Evolutionary conservation across 2,329 filamentous ascomycete species (phyloP).

Genomic region (Helminthosporium solani): DNA sequence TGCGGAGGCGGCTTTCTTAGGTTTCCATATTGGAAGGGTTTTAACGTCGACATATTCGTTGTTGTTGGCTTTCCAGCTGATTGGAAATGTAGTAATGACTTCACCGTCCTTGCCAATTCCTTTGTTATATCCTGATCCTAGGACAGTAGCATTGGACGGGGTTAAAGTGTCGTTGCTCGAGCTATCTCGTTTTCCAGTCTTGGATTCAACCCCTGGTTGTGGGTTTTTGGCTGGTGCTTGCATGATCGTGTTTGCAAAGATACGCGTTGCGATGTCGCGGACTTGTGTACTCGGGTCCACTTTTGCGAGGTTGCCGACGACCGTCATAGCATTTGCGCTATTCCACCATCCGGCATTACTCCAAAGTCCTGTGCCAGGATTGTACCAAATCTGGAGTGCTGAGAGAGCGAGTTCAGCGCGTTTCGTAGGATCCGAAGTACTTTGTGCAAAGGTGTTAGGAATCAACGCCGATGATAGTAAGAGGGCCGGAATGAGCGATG

Average conservation of each 20-base stretch:
- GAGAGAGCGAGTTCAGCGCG: constrained; percentile 39
- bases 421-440: constrained; percentile 20
- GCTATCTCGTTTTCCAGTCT: constrained; percentile 7
- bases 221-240: constrained; percentile 36
- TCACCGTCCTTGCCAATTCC: constrained; percentile 16
- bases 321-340: constrained; percentile 65
- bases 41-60: constrained; percentile 13
- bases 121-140: constrained; percentile 25
- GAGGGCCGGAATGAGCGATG: constrained; percentile 12
- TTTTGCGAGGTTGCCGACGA: constrained; percentile 56
- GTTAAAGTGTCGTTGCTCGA: constrained; percentile 9
- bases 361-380: constrained; percentile 62
- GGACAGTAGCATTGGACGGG: constrained; percentile 8
- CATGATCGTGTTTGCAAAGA: constrained; percentile 49
- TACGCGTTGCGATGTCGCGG: constrained; percentile 36
- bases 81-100: constrained; percentile 20
- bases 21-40: constrained; percentile 8
- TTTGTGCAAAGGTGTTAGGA: constrained; percentile 26
- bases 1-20: constrained; percentile 9
- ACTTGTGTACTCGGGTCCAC: constrained; percentile 32
- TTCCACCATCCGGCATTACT: constrained; percentile 72
- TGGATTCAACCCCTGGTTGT: constrained; percentile 26
- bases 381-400: constrained; percentile 63
- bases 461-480: constrained; percentile 15
- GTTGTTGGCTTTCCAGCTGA: constrained; percentile 17